Percentiles rank a stretch among this genome's conserved stretches.
phyloP scores from a whole-genome alignment of 805 yeast genomes.

The Grigorovia humatica region DNA sequence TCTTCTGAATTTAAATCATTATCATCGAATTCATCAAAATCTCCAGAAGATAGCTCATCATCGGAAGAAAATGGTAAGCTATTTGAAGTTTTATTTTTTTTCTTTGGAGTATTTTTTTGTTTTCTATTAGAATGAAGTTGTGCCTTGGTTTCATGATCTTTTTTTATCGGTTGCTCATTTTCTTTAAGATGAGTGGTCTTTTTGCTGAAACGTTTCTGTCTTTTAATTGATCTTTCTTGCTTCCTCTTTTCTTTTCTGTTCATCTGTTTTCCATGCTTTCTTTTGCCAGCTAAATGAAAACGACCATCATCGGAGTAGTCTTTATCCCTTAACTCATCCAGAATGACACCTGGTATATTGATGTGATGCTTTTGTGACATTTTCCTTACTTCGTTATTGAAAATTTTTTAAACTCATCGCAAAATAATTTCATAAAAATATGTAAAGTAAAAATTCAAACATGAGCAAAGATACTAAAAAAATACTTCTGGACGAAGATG shows the following conservation, averaged over 20 bases:
- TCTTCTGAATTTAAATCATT: slow-evolving; percentile 30
- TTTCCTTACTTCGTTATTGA: background rate
- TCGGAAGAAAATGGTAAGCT: slow-evolving; percentile 31
- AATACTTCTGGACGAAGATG: slow-evolving; percentile 72
- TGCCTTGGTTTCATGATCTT: too few species aligned
- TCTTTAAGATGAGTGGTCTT: background rate
- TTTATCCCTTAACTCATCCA: slow-evolving; percentile 41
- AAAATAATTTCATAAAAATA: slow-evolving; percentile 3
- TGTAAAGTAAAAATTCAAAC: slow-evolving; percentile 47
- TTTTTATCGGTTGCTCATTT: background rate
- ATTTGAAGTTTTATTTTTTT: background rate
- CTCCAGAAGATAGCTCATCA: slow-evolving; percentile 34
- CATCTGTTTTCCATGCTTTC: slow-evolving; percentile 24
- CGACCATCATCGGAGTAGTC: slow-evolving; percentile 36
- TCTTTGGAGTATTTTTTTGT: background rate
- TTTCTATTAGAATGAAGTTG: background rate
- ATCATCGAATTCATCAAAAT: slow-evolving; percentile 36
- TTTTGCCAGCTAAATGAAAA: slow-evolving; percentile 18
- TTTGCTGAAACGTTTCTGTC: slow-evolving; percentile 11
- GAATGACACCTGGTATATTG: slow-evolving; percentile 42
- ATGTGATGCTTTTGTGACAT: slow-evolving; percentile 33
- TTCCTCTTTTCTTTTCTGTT: slow-evolving; percentile 36
- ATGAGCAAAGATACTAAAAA: slow-evolving; percentile 26
- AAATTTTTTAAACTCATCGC: slow-evolving; percentile 3
- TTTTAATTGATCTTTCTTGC: slow-evolving; percentile 31